Conservation (phyloP, 2,329 filamentous ascomycete genomes). For the Phoma sp. region DNA sequence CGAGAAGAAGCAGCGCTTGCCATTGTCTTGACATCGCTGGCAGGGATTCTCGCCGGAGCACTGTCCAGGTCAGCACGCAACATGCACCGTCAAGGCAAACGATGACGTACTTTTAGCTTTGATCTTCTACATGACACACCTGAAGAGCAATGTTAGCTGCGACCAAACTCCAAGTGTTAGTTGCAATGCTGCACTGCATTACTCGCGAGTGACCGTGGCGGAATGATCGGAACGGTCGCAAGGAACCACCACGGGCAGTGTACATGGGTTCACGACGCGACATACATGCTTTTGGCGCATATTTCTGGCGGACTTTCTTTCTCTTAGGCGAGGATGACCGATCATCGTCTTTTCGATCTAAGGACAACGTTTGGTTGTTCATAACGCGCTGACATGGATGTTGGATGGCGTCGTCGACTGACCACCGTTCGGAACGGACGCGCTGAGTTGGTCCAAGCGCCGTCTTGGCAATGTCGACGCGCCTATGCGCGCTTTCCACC, state of each 20-base stretch:
- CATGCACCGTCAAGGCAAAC: background rate
- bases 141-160: constrained; percentile 27
- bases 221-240: constrained; percentile 28
- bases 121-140: constrained; percentile 45
- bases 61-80: constrained; percentile 21
- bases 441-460: constrained; percentile 7
- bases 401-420: constrained; percentile 13
- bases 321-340: constrained; percentile 41
- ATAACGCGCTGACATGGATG: constrained; percentile 26
- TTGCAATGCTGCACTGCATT: background rate
- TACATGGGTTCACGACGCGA: constrained; percentile 12
- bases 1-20: constrained; percentile 47
- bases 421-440: constrained; percentile 12
- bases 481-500: background rate
- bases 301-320: constrained; percentile 48
- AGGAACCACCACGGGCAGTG: background rate
- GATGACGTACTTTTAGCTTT: constrained; percentile 42
- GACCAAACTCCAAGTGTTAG: background rate
- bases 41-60: constrained; percentile 48
- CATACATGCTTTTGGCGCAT: constrained; percentile 47
- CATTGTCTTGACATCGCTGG: constrained; percentile 45
- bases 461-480: constrained; percentile 6
- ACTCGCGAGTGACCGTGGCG: constrained; percentile 19
- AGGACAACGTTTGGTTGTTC: constrained; percentile 31
- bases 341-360: constrained; percentile 29